Percentiles rank a stretch among this genome's conserved stretches.
These are phyloP conservation scores for Endoconidiophora laricicola DNA, from an alignment of 2,329 filamentous ascomycete species.

Conservation along the genomic window DNA sequence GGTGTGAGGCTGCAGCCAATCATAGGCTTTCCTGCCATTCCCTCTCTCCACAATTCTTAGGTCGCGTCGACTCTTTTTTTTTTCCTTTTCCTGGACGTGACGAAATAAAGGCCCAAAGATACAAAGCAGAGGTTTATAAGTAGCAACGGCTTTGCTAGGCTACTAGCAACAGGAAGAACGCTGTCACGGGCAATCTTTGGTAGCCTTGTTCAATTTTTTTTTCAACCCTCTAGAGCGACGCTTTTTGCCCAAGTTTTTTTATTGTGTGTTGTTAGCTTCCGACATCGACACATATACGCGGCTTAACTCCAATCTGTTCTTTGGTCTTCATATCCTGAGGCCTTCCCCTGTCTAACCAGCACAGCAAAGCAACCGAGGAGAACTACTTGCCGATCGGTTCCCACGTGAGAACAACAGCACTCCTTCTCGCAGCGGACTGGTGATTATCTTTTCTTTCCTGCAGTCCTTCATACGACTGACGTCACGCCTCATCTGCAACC, in stretches of 20 bases:
- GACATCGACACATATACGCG: background rate
- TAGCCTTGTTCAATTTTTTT: too few species aligned
- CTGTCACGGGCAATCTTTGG: too few species aligned
- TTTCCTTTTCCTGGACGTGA: conserved; percentile 3
- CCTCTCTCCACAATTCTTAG: background rate
- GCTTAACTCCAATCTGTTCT: too few species aligned
- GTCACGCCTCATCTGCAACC: background rate
- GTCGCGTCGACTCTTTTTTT: conserved; percentile 2
- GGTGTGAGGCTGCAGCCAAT: background rate
- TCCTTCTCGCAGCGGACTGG: background rate
- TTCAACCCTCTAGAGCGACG: too few species aligned
- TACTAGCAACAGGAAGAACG: too few species aligned
- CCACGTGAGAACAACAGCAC: background rate
- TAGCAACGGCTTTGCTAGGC: background rate
- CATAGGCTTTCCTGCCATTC: background rate
- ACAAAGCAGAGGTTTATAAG: background rate
- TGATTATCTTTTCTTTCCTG: background rate
- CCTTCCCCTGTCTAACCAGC: background rate
- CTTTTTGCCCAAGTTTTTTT: too few species aligned
- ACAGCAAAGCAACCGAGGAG: background rate
- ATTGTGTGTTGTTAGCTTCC: background rate
- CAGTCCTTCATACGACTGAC: background rate
- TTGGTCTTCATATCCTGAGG: too few species aligned
- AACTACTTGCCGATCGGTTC: background rate
- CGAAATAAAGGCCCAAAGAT: conserved; percentile 2